Evolutionary conservation across 2,329 filamentous ascomycete species (phyloP).

Genomic region (Colletotrichum spinosum): DNA sequence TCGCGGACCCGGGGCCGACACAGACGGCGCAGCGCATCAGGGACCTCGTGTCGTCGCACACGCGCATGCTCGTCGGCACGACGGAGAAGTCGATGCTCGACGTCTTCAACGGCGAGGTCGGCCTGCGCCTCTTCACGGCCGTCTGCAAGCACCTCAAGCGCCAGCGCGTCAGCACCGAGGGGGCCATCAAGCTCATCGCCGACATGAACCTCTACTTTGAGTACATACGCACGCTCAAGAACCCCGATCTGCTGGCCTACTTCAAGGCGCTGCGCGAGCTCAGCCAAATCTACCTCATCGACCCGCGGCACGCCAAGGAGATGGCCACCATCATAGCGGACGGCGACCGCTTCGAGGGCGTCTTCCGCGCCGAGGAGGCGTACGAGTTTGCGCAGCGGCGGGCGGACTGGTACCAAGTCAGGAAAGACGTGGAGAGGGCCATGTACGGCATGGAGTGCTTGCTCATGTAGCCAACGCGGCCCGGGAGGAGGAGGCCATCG

Average conservation of each 20-base stretch:
- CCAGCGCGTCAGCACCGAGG: conserved; percentile 89
- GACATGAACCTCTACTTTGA: conserved; percentile 96
- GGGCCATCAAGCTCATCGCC: conserved; percentile 91
- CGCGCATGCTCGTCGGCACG: conserved; percentile 90
- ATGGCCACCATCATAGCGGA: conserved; percentile 96
- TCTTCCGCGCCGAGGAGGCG: conserved; percentile 95
- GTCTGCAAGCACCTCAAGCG: conserved; percentile 98
- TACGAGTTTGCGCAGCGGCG: conserved; percentile 96
- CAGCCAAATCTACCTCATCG: conserved; percentile 95
- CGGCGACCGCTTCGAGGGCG: conserved; percentile 86
- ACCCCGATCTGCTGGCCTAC: conserved; percentile 87
- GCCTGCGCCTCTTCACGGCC: conserved; percentile 88
- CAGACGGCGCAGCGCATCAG: conserved; percentile 84
- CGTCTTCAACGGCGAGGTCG: conserved; percentile 98
- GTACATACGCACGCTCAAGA: conserved; percentile 84
- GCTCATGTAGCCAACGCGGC: conserved; percentile 72
- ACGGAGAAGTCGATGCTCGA: conserved; percentile 99
- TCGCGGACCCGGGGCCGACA: conserved; percentile 77
- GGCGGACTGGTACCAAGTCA: conserved; percentile 95
- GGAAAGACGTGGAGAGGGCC: conserved; percentile 88
- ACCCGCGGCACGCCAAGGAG: conserved; percentile 87
- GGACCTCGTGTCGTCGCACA: conserved; percentile 88
- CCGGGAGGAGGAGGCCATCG: neutral
- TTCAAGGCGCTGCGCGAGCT: conserved; percentile 93
- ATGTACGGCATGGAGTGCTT: conserved; percentile 96